phyloP scores from a whole-genome alignment of 2,329 filamentous ascomycete species.

The Pyrenophora seminiperda region DNA sequence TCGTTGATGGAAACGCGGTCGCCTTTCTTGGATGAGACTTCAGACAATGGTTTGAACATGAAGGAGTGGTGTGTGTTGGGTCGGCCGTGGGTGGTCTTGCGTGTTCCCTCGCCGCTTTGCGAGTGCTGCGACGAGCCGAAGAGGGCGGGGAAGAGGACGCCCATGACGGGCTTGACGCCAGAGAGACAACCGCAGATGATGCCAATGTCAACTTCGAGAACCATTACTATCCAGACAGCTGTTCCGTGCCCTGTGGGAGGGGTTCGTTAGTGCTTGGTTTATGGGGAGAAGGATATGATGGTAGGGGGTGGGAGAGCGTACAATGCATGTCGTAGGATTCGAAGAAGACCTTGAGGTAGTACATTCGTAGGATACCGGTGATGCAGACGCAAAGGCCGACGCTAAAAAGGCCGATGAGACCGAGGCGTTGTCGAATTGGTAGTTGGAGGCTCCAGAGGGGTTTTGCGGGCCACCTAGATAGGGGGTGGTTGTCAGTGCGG shows the following conservation, averaged over 20 bases:
- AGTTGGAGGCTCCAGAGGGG: slow-evolving; percentile 35
- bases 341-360: slow-evolving; percentile 38
- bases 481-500: background rate
- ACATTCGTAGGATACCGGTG: slow-evolving; percentile 35
- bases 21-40: slow-evolving; percentile 14
- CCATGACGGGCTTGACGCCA: slow-evolving; percentile 41
- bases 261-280: background rate
- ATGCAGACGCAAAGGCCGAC: slow-evolving; percentile 36
- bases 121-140: slow-evolving; percentile 21
- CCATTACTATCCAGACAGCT: slow-evolving; percentile 28
- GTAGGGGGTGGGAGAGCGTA: slow-evolving; percentile 11
- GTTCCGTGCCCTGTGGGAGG: slow-evolving; percentile 30
- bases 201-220: slow-evolving; percentile 38
- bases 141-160: slow-evolving; percentile 30
- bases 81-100: slow-evolving; percentile 9
- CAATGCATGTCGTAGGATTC: slow-evolving; percentile 31
- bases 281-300: too few relatives aligned
- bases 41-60: slow-evolving; percentile 24
- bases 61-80: slow-evolving; percentile 14
- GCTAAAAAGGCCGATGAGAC: slow-evolving; percentile 35
- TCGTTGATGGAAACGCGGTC: slow-evolving; percentile 7
- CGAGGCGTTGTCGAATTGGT: slow-evolving; percentile 35
- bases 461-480: slow-evolving; percentile 31
- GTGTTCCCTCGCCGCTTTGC: background rate
- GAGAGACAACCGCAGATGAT: slow-evolving; percentile 42